These are phyloP conservation scores for Lecanosticta acicola DNA, from an alignment of 2,329 filamentous ascomycete species.

Conservation along the genomic window DNA sequence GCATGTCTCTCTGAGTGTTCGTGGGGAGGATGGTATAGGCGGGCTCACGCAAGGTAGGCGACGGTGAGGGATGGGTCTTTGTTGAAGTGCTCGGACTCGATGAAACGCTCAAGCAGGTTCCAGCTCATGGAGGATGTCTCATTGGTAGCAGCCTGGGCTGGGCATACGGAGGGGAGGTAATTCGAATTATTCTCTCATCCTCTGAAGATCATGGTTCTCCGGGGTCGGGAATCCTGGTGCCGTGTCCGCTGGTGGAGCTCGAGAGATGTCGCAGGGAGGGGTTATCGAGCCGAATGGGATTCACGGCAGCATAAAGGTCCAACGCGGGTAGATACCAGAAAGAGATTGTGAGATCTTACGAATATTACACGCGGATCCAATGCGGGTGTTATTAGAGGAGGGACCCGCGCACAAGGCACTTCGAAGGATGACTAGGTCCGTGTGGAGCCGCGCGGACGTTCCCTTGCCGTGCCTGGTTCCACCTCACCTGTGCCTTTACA, in stretches of 20 bases:
- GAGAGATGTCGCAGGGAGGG: too few relatives aligned
- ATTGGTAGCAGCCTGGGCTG: constrained; percentile 1
- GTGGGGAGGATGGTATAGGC: background rate
- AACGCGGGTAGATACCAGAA: too few relatives aligned
- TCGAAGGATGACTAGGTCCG: background rate
- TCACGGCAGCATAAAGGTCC: too few relatives aligned
- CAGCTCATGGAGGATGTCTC: constrained; percentile 50
- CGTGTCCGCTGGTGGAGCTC: too few relatives aligned
- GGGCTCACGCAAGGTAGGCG: constrained; percentile 76
- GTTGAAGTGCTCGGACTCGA: constrained; percentile 92
- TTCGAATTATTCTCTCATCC: constrained; percentile 4
- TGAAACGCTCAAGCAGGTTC: constrained; percentile 83
- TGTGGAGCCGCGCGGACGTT: background rate
- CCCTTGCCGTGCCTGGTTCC: background rate
- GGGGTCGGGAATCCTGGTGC: too few relatives aligned
- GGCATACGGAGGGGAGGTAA: constrained; percentile 1
- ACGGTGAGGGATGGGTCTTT: constrained; percentile 83
- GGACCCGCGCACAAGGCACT: background rate
- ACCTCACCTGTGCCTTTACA: background rate
- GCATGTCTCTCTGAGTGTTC: constrained; percentile 1
- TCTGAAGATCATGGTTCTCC: constrained; percentile 2
- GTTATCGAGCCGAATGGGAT: too few relatives aligned
- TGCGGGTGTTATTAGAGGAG: background rate
- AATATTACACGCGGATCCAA: background rate
- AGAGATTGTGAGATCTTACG: background rate